phyloP scores from a whole-genome alignment of 2,329 filamentous ascomycete species.

The Aspergillus chevalieri region DNA sequence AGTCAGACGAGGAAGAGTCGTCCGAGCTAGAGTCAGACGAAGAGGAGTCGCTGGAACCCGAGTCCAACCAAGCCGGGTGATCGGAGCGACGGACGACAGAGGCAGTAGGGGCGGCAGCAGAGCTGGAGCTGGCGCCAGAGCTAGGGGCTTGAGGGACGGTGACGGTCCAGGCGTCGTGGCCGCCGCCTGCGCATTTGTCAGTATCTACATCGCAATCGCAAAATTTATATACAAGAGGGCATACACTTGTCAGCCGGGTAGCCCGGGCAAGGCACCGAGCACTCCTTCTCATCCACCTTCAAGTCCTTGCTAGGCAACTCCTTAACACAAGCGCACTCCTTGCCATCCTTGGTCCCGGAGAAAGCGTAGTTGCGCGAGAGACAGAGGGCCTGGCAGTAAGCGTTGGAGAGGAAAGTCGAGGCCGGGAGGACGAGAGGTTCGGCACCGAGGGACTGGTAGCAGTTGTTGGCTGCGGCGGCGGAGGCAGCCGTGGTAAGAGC shows the following conservation, averaged over 20 bases:
- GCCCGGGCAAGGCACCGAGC: slow-evolving; percentile 15
- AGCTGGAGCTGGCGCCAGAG: slow-evolving; percentile 2
- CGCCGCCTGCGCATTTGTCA: slow-evolving; percentile 11
- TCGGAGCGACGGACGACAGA: slow-evolving; percentile 1
- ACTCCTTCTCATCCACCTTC: slow-evolving; percentile 15
- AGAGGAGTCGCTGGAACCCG: not conserved
- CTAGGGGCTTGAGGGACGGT: slow-evolving; percentile 2
- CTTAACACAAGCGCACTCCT: slow-evolving; percentile 19
- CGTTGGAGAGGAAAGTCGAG: not conserved
- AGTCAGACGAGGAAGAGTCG: not conserved
- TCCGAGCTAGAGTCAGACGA: not conserved
- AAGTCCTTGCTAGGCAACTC: slow-evolving; percentile 9
- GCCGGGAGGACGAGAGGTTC: not conserved
- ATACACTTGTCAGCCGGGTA: slow-evolving; percentile 16
- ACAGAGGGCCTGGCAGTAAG: slow-evolving; percentile 14
- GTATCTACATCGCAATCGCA: not conserved
- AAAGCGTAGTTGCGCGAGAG: slow-evolving; percentile 6
- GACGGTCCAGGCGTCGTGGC: slow-evolving; percentile 12
- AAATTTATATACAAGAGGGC: slow-evolving; percentile 1
- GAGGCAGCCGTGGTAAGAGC: slow-evolving; percentile 1
- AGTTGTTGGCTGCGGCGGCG: not conserved
- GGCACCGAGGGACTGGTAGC: not conserved
- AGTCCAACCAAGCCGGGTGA: not conserved
- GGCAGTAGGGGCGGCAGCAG: slow-evolving; percentile 4
- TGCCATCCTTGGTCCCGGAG: slow-evolving; percentile 13